phyloP scores from a whole-genome alignment of 441 rosid species.

The Gossypium schwendimanii region DNA sequence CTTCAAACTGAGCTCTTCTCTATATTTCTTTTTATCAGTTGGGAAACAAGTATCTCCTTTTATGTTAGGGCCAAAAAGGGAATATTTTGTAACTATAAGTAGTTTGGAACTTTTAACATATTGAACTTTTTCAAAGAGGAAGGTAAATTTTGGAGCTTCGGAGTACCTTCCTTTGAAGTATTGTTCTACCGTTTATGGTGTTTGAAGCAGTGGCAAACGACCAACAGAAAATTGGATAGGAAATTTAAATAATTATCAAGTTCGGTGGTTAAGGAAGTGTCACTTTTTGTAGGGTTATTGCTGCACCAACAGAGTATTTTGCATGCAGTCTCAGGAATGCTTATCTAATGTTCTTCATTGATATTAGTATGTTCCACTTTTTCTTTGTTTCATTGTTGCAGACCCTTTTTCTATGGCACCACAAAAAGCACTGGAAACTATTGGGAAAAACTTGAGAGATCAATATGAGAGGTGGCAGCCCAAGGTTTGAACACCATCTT shows the following conservation, averaged over 20 bases:
- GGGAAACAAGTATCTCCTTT: background rate
- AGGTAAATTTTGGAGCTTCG: background rate
- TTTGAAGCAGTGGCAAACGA: background rate
- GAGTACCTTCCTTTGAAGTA: background rate
- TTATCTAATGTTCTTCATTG: background rate
- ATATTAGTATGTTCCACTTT: background rate
- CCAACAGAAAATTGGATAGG: background rate
- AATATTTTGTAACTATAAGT: background rate
- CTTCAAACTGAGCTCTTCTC: background rate
- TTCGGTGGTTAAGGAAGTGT: background rate
- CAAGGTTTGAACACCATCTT: slow-evolving; percentile 44
- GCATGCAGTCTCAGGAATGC: background rate
- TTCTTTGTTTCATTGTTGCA: slow-evolving; percentile 28
- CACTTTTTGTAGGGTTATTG: background rate
- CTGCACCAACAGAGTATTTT: background rate
- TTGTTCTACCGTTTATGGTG: background rate
- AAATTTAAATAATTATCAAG: background rate
- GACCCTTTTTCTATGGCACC: slow-evolving; percentile 99
- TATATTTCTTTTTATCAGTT: background rate
- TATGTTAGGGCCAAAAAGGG: background rate
- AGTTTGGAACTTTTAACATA: background rate
- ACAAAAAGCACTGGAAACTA: slow-evolving; percentile 81
- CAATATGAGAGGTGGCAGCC: slow-evolving; percentile 99
- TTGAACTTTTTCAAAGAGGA: background rate
- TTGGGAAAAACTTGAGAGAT: slow-evolving; percentile 75